Percentiles rank a stretch among this genome's conserved stretches.
Conservation (phyloP, 345 rosid species). For the Citropsis articulata region DNA sequence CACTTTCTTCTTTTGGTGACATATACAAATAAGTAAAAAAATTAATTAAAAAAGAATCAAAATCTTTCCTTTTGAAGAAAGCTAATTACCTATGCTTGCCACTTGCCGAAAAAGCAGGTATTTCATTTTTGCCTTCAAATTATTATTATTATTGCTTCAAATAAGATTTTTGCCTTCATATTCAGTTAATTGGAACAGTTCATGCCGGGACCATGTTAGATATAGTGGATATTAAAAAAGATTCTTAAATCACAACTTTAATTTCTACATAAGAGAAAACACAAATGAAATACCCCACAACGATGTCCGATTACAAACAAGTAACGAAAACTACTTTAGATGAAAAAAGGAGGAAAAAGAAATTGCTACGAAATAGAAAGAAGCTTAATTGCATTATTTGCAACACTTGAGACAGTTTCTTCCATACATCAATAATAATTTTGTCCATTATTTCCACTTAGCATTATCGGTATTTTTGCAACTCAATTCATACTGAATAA, state of each 20-base stretch:
- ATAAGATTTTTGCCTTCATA: too few species aligned
- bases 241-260: not conserved
- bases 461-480: too few species aligned
- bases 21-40: not conserved
- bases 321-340: not conserved
- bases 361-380: not conserved
- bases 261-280: not conserved
- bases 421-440: not conserved
- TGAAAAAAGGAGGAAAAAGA: not conserved
- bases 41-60: too few species aligned
- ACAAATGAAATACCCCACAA: not conserved
- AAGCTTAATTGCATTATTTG: not conserved
- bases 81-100: not conserved
- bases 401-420: not conserved
- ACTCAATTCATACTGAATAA: not conserved
- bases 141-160: too few species aligned
- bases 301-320: not conserved
- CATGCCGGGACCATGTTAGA: not conserved
- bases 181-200: not conserved
- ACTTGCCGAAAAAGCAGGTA: not conserved
- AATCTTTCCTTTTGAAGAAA: too few species aligned
- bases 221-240: not conserved
- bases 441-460: not conserved
- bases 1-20: not conserved
- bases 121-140: too few species aligned